These are phyloP conservation scores for Candida corydali DNA, from an alignment of 805 yeast species.

Conservation along the genomic window DNA sequence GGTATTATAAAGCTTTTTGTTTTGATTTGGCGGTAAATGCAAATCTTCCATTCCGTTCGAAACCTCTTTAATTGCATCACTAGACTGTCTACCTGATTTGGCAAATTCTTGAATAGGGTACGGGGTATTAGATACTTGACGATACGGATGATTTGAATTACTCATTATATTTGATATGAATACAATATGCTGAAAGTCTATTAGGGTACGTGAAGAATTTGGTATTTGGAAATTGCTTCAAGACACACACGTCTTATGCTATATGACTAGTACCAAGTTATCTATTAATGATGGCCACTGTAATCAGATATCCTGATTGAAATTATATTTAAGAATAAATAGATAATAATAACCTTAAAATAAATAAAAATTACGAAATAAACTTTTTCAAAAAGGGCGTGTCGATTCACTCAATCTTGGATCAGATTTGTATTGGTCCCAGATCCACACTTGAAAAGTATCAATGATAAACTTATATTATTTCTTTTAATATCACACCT, in stretches of 20 bases:
- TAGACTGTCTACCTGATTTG: neutral
- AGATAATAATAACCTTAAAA: neutral
- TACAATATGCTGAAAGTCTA: too few relatives aligned
- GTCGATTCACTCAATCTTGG: neutral
- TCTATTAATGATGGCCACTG: too few relatives aligned
- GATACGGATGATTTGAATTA: conserved; percentile 10
- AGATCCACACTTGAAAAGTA: too few relatives aligned
- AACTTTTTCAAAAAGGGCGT: neutral
- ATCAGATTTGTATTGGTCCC: neutral
- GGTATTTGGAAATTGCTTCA: too few relatives aligned
- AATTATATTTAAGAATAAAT: too few relatives aligned
- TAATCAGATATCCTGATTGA: too few relatives aligned
- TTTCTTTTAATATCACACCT: too few relatives aligned
- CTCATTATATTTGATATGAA: conserved; percentile 3
- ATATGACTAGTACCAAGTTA: too few relatives aligned
- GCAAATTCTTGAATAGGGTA: conserved; percentile 14
- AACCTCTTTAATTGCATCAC: conserved; percentile 1
- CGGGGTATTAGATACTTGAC: conserved; percentile 13
- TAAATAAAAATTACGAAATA: neutral
- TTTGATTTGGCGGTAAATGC: conserved; percentile 9
- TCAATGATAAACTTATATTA: too few relatives aligned
- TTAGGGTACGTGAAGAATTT: too few relatives aligned
- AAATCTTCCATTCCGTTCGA: conserved; percentile 8
- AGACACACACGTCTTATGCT: too few relatives aligned
- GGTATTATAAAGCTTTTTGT: neutral